A percentile compares a stretch with the other conserved stretches of the same genome.
phyloP scores from a whole-genome alignment of 768 basidiomycete species.

The Tulasnella sp. region DNA sequence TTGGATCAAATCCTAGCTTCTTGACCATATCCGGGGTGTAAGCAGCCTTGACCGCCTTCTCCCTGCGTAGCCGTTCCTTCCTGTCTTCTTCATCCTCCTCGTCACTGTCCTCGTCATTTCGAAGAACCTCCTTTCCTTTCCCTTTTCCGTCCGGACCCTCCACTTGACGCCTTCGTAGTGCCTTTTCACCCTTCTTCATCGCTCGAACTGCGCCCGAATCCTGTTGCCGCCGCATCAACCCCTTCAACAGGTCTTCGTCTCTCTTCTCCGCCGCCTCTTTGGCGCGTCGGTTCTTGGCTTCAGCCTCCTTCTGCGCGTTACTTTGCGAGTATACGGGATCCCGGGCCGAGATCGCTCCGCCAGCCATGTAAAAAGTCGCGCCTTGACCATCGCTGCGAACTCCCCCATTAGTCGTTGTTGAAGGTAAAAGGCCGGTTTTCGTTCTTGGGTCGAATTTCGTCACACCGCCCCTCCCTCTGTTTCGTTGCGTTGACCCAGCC shows the following conservation, averaged over 20 bases:
- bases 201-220: slow-evolving; percentile 30
- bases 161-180: not conserved
- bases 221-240: slow-evolving; percentile 21
- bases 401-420: slow-evolving; percentile 36
- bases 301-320: slow-evolving; percentile 16
- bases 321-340: slow-evolving; percentile 26
- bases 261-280: slow-evolving; percentile 30
- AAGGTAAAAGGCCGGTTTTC: slow-evolving; percentile 74
- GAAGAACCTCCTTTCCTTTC: slow-evolving; percentile 38
- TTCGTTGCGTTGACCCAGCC: not conserved
- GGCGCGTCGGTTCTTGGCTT: slow-evolving; percentile 31
- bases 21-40: slow-evolving; percentile 59
- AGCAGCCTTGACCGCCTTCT: slow-evolving; percentile 47
- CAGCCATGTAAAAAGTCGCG: slow-evolving; percentile 73
- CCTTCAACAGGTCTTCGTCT: slow-evolving; percentile 21
- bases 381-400: slow-evolving; percentile 39
- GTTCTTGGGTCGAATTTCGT: slow-evolving; percentile 55
- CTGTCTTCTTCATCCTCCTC: slow-evolving; percentile 47
- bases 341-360: slow-evolving; percentile 53
- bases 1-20: slow-evolving; percentile 75
- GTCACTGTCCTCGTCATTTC: slow-evolving; percentile 71
- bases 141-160: not conserved
- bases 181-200: not conserved
- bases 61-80: slow-evolving; percentile 30
- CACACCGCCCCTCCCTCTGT: not conserved